These are phyloP conservation scores for Thymus mandschuricus DNA, from an alignment of 257 asterid genomes.

Conservation along the genomic window DNA sequence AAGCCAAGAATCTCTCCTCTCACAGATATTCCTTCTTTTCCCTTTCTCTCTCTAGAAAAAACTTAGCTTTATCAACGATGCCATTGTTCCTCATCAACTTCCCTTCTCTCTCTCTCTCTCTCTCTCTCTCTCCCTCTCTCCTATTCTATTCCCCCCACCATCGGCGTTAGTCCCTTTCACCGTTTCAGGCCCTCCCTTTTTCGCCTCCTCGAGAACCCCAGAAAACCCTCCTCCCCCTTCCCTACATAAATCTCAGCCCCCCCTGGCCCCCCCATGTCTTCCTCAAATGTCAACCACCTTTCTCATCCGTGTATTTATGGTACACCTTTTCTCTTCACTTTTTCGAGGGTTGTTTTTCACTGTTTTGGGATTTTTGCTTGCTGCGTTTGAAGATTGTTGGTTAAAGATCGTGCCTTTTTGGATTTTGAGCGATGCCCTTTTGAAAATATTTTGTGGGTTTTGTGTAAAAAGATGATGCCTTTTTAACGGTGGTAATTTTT, in stretches of 20 bases:
- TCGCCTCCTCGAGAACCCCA: constrained; percentile 39
- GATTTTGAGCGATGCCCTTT: constrained; percentile 29
- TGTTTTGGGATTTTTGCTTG: constrained; percentile 34
- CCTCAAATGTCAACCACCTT: constrained; percentile 72
- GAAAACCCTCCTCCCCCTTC: constrained; percentile 39
- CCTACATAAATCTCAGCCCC: constrained; percentile 41
- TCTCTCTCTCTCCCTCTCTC: constrained; percentile 43
- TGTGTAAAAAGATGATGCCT: constrained; percentile 36
- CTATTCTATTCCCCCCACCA: constrained; percentile 35
- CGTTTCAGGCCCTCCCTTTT: constrained; percentile 47
- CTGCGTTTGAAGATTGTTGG: constrained; percentile 15
- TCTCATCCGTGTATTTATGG: constrained; percentile 91
- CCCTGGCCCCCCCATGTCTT: constrained; percentile 62
- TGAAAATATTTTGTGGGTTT: neutral
- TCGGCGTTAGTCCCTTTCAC: constrained; percentile 64
- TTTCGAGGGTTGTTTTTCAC: neutral
- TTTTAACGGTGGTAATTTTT: constrained; percentile 4
- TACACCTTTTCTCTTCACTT: constrained; percentile 30
- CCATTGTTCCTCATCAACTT: constrained; percentile 48
- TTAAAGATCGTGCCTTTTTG: constrained; percentile 36
- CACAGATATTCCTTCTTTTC: constrained; percentile 62
- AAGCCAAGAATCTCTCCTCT: constrained; percentile 89
- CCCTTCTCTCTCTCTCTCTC: constrained; percentile 41
- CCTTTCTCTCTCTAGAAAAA: constrained; percentile 39
- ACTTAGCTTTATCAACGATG: constrained; percentile 79